Evolutionary conservation across 768 basidiomycete species (phyloP), one percentile per base, ranked within the genome.

Genomic region (Hygrocybe punicea): DNA sequence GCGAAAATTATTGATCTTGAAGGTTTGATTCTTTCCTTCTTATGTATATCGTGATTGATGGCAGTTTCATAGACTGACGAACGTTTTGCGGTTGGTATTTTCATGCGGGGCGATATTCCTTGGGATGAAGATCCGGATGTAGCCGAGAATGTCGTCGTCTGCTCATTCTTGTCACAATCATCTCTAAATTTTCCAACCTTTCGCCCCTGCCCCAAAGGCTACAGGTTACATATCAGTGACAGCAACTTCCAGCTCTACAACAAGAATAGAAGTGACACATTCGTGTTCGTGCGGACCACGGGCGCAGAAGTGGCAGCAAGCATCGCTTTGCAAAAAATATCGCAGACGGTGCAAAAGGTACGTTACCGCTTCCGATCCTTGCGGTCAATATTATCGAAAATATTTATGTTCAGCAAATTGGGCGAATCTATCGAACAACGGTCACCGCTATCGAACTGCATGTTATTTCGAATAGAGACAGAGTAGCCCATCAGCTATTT

Each of bases 391-490:
- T 35, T 19, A 33, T 17, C 24, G 8, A 34, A 3, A 19, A 9
- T 21, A 29, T 33, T 53, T 40, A 9, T 21, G 3, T 35, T 19
- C 17, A 87, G 86, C 85, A 86, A 82, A 64, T 84, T 10, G 86
- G 86, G 4, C 71, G 82, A 39, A 65, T 87, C 23, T 75, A 81
- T 48, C 77, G 80, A 36, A 71, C 78, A 0, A 78, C 83, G 0
- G 76, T 85, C 0, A 69, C 70, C 10, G 75, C 74, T 6, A 77
- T 86, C 36, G 86, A 87, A 59, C 75, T 87, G 7, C 86, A 87
- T 63, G 86, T 87, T 4, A 80, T 87, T 9, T 87, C 86, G 0
- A 86, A 86, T 63, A 73, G 85, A 11, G 85, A 87, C 65, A 78
- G 83, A 9, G 72, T 85, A 2, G 82, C 84, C 0, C 84, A 86